Evolutionary conservation across 2,329 filamentous ascomycete species (phyloP).

Genomic region (Epichloe baconii): DNA sequence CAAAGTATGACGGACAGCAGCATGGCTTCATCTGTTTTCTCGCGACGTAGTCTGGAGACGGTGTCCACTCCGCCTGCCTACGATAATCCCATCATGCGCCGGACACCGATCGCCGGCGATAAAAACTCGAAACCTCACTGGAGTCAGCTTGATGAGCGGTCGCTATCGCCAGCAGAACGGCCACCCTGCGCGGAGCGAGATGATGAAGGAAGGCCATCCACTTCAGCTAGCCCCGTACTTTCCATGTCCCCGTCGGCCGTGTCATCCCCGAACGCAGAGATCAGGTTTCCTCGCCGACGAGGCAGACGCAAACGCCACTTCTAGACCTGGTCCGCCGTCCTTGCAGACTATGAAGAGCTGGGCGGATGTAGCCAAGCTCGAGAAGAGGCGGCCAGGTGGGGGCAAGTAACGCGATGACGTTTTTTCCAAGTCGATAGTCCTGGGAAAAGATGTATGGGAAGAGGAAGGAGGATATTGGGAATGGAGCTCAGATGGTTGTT

Average conservation of each 20-base stretch:
- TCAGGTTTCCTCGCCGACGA: conserved; percentile 5
- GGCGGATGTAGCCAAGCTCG: conserved; percentile 26
- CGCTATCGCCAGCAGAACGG: neutral
- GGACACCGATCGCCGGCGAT: conserved; percentile 6
- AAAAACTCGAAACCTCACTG: conserved; percentile 10
- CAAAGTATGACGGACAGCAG: conserved; percentile 29
- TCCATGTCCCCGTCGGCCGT: conserved; percentile 17
- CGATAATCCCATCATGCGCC: conserved; percentile 17
- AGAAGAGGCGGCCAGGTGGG: conserved; percentile 5
- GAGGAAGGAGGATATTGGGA: neutral
- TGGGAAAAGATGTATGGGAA: neutral
- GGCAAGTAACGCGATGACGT: neutral
- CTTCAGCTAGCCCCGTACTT: conserved; percentile 12
- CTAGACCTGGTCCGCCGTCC: conserved; percentile 16
- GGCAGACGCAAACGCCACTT: conserved; percentile 8
- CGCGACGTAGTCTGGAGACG: conserved; percentile 22
- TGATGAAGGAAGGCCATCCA: conserved; percentile 6
- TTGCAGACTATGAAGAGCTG: conserved; percentile 25
- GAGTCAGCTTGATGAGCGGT: conserved; percentile 12
- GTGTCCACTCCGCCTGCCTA: conserved; percentile 18
- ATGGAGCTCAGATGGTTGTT: neutral
- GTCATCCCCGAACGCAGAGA: conserved; percentile 16
- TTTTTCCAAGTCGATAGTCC: neutral
- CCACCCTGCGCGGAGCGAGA: neutral
- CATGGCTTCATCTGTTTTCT: conserved; percentile 29